Base-by-base conservation (phyloP, 441 rosid genomes). In the Sinapis alba region DNA sequence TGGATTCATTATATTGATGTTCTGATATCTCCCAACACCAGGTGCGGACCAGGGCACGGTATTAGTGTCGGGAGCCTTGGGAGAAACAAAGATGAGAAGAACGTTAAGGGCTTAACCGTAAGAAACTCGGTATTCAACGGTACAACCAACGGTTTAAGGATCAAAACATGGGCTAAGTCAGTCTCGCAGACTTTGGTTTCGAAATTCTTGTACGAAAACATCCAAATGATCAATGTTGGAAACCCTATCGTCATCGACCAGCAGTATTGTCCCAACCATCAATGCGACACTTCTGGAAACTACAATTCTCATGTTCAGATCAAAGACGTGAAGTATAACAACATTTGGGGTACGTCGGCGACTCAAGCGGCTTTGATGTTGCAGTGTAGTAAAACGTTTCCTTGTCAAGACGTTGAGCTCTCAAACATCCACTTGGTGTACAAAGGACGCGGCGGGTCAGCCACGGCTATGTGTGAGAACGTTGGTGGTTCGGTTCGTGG, bases 41-140 rank as follows among this genome's bases (percentile, higher is more conserved):
- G 51, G 21, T 80, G 83, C 68, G 83, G 83, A 43, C 83, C 83
- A 65, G 83, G 82, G 21, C 82, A 79, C 13, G 82, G 82, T 32
- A 79, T 79, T 7, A 79, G 79, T 71, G 79, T 79, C 0, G 82
- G 82, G 11, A 75, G 79, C 24, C 76, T 75, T 0, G 82, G 82
- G 3, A 70, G 34, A 51, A 7, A 28, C 5, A 41, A 53, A 47
- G 53, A 18, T 0, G 82, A 79, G 62, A 7, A 74, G 41, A 51
- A 61, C 47, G 73, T 79, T 0, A 2, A 65, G 3, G 65, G 76
- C 15, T 3, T 79, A 60, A 79, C 76, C 11, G 73, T 79, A 0
- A 60, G 76, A 65, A 24, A 79, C 69, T 26, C 79, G 34, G 24
- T 74, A 28, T 53, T 79, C 24, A 71, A 51, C 41, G 77, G 82